Percentiles rank a stretch among this genome's conserved stretches.
Conservation (phyloP, 257 asterid species). For the Striga asiatica region DNA sequence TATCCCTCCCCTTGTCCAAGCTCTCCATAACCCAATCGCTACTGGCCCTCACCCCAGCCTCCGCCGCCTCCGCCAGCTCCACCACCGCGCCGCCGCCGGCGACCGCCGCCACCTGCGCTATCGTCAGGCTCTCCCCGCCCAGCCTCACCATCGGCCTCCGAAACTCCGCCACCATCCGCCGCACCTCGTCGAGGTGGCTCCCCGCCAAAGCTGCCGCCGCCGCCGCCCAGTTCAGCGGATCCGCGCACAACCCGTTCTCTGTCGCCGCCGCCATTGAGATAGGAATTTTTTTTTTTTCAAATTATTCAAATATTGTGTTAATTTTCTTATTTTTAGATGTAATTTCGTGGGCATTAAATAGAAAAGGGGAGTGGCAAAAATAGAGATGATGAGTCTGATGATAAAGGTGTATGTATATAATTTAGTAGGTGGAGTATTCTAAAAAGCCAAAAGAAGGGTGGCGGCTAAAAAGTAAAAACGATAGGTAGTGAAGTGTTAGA, state of each 20-base stretch:
- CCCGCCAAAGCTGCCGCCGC: conserved; percentile 36
- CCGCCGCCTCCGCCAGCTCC: conserved; percentile 41
- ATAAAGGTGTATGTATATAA: conserved; percentile 5
- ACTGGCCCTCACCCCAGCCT: conserved; percentile 46
- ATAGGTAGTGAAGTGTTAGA: too few relatives aligned
- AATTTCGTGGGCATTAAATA: conserved; percentile 20
- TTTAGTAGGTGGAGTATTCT: conserved; percentile 34
- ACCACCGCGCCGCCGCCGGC: conserved; percentile 31
- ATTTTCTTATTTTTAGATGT: too few relatives aligned
- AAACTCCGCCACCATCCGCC: conserved; percentile 42
- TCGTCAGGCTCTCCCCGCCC: conserved; percentile 40
- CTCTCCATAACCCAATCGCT: conserved; percentile 56
- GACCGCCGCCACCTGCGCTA: conserved; percentile 45
- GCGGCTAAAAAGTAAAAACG: too few relatives aligned
- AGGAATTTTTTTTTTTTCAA: neutral
- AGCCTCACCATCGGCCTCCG: conserved; percentile 35
- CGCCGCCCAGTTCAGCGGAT: conserved; percentile 38
- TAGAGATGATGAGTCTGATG: neutral
- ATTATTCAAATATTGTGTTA: conserved; percentile 4
- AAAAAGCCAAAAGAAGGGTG: neutral
- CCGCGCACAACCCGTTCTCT: conserved; percentile 28
- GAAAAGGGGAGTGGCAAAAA: neutral
- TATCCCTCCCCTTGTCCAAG: conserved; percentile 39
- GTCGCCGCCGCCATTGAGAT: conserved; percentile 5
- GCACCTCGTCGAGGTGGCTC: conserved; percentile 42